Base-by-base conservation (phyloP, 1,139 yeast genomes). In the Martiniozyma asiatica region DNA sequence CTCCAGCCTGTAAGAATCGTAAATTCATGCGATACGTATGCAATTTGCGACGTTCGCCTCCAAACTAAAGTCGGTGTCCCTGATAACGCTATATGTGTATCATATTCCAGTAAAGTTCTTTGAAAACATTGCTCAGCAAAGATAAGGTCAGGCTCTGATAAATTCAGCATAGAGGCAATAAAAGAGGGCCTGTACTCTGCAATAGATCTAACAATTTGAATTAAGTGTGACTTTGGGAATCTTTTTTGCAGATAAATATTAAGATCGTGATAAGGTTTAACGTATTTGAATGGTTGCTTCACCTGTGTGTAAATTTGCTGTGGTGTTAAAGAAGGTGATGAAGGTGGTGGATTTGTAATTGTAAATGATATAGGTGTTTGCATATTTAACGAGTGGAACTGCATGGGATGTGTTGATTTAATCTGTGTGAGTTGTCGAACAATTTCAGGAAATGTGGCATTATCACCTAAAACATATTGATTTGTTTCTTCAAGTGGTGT, bases 111-210 rank as follows among this genome's bases (percentile, higher is more conserved):
- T 28, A 89, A 57, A 0, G 97, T 85, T 29, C 98, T 59, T 52
- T 89, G 97, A 57, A 87, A 87, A 45, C 95, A 82, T 56, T 87
- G 93, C 48, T 89, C 98, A 82, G 89, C 85, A 47, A 89, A 89
- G 6, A 87, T 80, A 48, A 87, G 61, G 51, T 89, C 98, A 30
- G 82, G 93, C 42, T 82, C 94, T 35, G 85, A 81, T 26, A 89
- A 57, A 4, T 92, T 75, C 44, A 82, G 79, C 20, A 94, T 82
- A 46, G 94, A 80, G 2, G 96, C 96, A 43, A 87, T 85, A 50
- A 87, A 87, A 8, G 85, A 73, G 2, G 97, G 96, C 39, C 97
- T 60, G 47, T 85, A 85, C 29, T 75, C 73, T 0, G 96, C 93
- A 77, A 89, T 80, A 8, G 82, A 73, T 45, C 79, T 77, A 3